These are phyloP conservation scores for Phalaenopsis equestris DNA, from an alignment of 106 monocot genomes.

Conservation along the genomic window DNA sequence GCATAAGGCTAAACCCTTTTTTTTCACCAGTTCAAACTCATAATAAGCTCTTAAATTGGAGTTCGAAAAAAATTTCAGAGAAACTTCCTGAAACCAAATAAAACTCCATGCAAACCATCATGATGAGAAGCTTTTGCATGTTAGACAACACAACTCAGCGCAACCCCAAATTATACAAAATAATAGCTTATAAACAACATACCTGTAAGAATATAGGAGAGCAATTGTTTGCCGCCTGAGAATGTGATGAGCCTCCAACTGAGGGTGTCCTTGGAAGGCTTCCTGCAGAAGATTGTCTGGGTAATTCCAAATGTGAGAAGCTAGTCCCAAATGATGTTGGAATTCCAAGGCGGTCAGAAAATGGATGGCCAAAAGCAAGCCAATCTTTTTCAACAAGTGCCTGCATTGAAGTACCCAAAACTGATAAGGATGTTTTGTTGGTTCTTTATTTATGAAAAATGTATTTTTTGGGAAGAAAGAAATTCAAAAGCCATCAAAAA, in stretches of 20 bases:
- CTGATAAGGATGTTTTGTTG: neutral
- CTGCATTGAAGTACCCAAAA: constrained; percentile 20
- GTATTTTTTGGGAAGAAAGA: neutral
- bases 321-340: constrained; percentile 54
- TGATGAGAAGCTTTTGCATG: neutral
- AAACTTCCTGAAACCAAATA: neutral
- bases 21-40: neutral
- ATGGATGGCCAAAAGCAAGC: constrained; percentile 99
- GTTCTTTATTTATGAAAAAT: neutral
- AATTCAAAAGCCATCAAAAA: neutral
- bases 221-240: constrained; percentile 61
- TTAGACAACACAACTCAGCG: neutral
- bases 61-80: no score
- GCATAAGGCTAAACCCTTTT: neutral
- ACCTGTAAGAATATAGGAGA: constrained; percentile 99
- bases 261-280: constrained; percentile 44
- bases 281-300: constrained; percentile 62
- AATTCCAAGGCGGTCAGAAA: constrained; percentile 86
- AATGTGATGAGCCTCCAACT: constrained; percentile 47
- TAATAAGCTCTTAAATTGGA: neutral
- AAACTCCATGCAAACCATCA: neutral
- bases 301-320: constrained; percentile 34
- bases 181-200: neutral
- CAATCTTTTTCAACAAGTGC: constrained; percentile 97
- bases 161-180: neutral